phyloP scores from a whole-genome alignment of 441 rosid species.

The Macaranga tanarius region DNA sequence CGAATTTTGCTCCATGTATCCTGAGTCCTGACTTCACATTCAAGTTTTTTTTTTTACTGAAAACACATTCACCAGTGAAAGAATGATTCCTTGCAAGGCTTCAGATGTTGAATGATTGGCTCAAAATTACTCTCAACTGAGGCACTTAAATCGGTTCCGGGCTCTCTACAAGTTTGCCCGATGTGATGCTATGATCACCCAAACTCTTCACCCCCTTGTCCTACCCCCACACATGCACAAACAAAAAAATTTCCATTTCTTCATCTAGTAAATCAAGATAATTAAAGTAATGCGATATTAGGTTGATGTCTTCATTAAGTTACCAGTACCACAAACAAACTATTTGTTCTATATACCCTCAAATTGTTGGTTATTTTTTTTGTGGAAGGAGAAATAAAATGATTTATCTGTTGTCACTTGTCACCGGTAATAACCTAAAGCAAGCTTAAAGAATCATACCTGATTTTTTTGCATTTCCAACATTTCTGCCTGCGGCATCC shows the following conservation, averaged over 20 bases:
- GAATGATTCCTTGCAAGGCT: background rate
- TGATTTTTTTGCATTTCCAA: conserved; percentile 81
- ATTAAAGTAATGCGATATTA: background rate
- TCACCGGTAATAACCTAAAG: background rate
- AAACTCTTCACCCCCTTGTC: too few relatives aligned
- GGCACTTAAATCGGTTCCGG: too few relatives aligned
- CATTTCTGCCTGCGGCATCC: conserved; percentile 57
- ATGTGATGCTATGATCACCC: too few relatives aligned
- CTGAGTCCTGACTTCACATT: background rate
- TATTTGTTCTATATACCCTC: background rate
- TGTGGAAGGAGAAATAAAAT: too few relatives aligned
- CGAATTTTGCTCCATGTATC: background rate
- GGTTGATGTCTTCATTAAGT: background rate
- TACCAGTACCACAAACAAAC: background rate
- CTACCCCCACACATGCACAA: too few relatives aligned
- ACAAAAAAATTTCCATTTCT: background rate
- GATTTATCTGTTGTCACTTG: background rate
- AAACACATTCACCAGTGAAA: background rate
- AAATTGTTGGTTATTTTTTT: too few relatives aligned
- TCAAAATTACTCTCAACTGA: background rate
- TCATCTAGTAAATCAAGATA: background rate
- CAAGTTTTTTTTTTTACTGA: background rate
- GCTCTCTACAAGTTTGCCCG: too few relatives aligned
- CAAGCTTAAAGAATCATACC: conserved; percentile 40
- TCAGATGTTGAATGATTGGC: too few relatives aligned